Evolutionary conservation across 768 basidiomycete genomes (phyloP).

Genomic region (Suillus spraguei): DNA sequence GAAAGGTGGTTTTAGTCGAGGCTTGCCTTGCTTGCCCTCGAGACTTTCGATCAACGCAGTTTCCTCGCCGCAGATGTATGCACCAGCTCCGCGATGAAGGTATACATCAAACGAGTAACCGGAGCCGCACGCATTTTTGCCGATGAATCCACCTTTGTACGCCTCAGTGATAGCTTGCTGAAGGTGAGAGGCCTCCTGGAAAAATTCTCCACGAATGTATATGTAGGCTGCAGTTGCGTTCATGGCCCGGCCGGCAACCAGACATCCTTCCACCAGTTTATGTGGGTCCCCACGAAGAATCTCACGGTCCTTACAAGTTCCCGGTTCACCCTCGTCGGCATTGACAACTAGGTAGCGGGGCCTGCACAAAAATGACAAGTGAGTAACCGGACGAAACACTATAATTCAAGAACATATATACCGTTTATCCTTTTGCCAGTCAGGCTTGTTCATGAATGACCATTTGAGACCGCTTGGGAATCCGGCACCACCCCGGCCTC

Average conservation of each 20-base stretch:
- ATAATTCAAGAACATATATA: constrained; percentile 30
- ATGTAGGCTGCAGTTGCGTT: constrained; percentile 99
- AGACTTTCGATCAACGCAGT: constrained; percentile 96
- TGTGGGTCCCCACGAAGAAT: constrained; percentile 98
- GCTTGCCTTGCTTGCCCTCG: constrained; percentile 99
- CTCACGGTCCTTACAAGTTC: constrained; percentile 98
- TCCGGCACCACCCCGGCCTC: constrained; percentile 95
- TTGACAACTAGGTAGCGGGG: constrained; percentile 98
- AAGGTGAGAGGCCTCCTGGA: constrained; percentile 91
- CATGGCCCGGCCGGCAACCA: constrained; percentile 96
- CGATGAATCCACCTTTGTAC: constrained; percentile 85
- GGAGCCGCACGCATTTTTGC: constrained; percentile 88
- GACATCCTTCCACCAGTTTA: constrained; percentile 96
- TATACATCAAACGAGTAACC: constrained; percentile 98
- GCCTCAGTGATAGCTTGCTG: constrained; percentile 96
- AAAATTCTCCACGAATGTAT: constrained; percentile 98
- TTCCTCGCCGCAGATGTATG: constrained; percentile 99
- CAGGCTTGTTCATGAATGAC: constrained; percentile 99
- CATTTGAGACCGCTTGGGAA: constrained; percentile 97
- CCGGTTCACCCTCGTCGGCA: constrained; percentile 98
- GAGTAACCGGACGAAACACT: neutral
- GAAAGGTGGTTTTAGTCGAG: constrained; percentile 97
- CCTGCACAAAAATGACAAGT: constrained; percentile 39
- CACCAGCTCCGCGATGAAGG: constrained; percentile 97
- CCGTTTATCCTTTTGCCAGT: constrained; percentile 94